Base-by-base conservation (phyloP, 1,139 yeast species). In the Zygoascus meyerae region DNA sequence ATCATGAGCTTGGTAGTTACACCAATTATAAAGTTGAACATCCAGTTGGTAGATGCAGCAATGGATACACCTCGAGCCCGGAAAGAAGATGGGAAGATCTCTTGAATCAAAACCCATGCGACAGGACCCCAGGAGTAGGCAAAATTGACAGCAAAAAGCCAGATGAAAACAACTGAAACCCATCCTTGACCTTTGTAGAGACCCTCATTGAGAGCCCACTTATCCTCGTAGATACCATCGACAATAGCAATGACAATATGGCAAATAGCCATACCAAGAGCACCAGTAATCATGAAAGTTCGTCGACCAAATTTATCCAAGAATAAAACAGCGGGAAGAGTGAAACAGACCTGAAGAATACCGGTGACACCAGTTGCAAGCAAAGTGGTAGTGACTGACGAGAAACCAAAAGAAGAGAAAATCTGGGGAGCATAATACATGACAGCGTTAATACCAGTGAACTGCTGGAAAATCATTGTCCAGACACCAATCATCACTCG, bases 81-180 rank as follows among this genome's bases (percentile, higher is more conserved):
- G 51, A 82, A 77, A 50, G 81, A 75, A 53, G 84, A 73, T 48
- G 87, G 82, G 71, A 75, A 84, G 50, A 82, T 73, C 65, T 85
- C 95, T 31, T 86, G 84, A 53, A 82, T 73, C 51, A 83, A 71
- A 44, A 86, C 89, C 92, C 92, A 84, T 36, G 79, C 78, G 49
- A 79, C 72, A 39, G 90, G 90, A 60, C 92, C 94, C 90, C 90
- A 84, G 31, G 89, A 74, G 47, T 86, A 71, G 28, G 90, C 90
- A 62, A 83, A 83, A 63, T 78, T 80, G 29, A 84, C 79, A 62
- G 83, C 83, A 61, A 81, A 83, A 38, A 78, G 66, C 73, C 89
- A 83, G 36, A 80, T 74, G 66, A 83, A 82, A 12, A 84, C 81
- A 55, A 83, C 70, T 66, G 81, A 73, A 44, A 75, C 74, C 66